Evolutionary conservation across 1,284 basidiomycete species (phyloP), one percentile per base, ranked within the genome.

Genomic region (Kwoniella shivajii): DNA sequence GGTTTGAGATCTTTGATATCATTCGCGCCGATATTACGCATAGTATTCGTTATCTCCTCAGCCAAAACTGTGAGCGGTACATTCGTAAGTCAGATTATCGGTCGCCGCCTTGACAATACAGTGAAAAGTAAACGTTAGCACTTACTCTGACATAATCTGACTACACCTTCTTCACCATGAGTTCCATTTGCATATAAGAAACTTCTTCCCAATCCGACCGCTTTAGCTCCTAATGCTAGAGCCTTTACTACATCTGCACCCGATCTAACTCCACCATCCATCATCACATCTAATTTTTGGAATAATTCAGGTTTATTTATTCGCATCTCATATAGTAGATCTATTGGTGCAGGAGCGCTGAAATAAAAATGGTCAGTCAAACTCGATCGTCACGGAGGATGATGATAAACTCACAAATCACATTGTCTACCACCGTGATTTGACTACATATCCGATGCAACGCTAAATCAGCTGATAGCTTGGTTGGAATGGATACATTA

Each of bases 1-100:
- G 92, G 90, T 38, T 80, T 84, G 41, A 95, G 80, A 55, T 93
- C 85, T 7, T 80, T 73, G 14, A 83, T 63, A 16, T 67, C 71
- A 6, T 71, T 74, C n/a, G 78, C 80, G 9, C 82, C 82, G 34
- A 80, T 72, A 49, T 82, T 76, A 6, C 81, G 74, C 81, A 84
- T 82, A 11, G 78, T 77, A 29, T 81, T 79, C 20, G 77, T 76
- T 46, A 84, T 80, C 67, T 84, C 82, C 56, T 81, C 80, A 14
- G 77, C 72, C 45, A 82, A 56, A 56, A 83, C 79, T 80, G 81
- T 27, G 26, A 22, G 18, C 1, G 26, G 14, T 6, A 4, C 18
- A 4, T 29, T 54, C 31, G n/a, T n/a, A n/a, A n/a, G n/a, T n/a
- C n/a, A n/a, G n/a, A n/a, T n/a, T n/a, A n/a, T n/a, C n/a, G n/a